Conservation (phyloP, 805 yeast genomes). For the Kuraishia floccosa region DNA sequence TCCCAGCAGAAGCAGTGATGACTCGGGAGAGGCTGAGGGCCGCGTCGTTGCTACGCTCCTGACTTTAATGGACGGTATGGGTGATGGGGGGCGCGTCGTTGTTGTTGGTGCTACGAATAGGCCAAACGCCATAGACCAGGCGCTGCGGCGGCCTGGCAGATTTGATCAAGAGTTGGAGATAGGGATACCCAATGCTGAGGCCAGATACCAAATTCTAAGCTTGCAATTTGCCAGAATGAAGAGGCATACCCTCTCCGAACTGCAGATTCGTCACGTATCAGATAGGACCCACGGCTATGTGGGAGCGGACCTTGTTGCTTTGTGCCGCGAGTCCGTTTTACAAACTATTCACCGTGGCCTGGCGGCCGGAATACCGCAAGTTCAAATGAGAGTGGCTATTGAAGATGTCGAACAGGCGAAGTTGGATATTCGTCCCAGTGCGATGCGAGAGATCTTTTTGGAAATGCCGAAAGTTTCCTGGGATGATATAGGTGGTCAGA, state of each 20-base stretch:
- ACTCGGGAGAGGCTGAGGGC: slow-evolving; percentile 81
- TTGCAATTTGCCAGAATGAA: slow-evolving; percentile 50
- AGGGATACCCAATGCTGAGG: slow-evolving; percentile 85
- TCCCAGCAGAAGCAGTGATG: slow-evolving; percentile 76
- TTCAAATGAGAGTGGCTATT: slow-evolving; percentile 31
- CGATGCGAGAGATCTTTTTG: slow-evolving; percentile 90
- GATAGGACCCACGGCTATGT: slow-evolving; percentile 91
- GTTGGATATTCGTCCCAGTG: slow-evolving; percentile 82
- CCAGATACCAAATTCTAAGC: slow-evolving; percentile 60
- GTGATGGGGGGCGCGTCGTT: slow-evolving; percentile 52
- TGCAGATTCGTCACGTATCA: slow-evolving; percentile 54
- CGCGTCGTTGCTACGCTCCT: slow-evolving; percentile 83
- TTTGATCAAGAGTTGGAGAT: slow-evolving; percentile 89
- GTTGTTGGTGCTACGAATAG: slow-evolving; percentile 88
- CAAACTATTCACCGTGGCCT: slow-evolving; percentile 61
- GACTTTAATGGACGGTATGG: slow-evolving; percentile 74
- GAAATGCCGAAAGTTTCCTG: slow-evolving; percentile 93
- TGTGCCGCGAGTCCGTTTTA: slow-evolving; percentile 84
- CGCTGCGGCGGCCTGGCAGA: slow-evolving; percentile 83
- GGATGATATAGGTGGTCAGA: slow-evolving; percentile 96
- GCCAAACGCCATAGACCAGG: slow-evolving; percentile 84
- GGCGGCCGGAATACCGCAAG: slow-evolving; percentile 6
- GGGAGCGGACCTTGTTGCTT: slow-evolving; percentile 88
- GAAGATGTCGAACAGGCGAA: slow-evolving; percentile 63
- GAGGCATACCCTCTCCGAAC: slow-evolving; percentile 35